Evolutionary conservation across 176 grass and related monocot genomes (phyloP), one percentile per base, ranked within the genome.

Genomic region (Neostapfia colusana): DNA sequence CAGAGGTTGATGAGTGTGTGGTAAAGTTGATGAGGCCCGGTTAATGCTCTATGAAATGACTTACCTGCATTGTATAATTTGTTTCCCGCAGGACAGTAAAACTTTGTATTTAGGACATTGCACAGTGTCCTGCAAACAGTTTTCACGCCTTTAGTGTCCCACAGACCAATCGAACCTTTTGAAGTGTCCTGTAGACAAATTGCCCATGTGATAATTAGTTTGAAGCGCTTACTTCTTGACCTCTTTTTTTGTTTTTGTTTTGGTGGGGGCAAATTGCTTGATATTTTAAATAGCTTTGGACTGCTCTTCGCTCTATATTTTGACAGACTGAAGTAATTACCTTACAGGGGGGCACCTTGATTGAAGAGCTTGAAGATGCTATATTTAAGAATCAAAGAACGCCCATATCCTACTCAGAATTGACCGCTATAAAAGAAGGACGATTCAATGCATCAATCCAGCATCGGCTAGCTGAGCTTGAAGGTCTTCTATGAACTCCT

Each of bases 361-460:
- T 90, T 76, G 80, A 88, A 86, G 91, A 95, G 54, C 82, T 99
- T 73, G 95, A 90, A 79, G 92, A 90, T 87, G 89, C 89, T 37
- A 74, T 99, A 65, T 79, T 84, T 65, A 86, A 64, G 34, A 86
- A 90, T 65, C 77, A 95, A 78, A 70, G 56, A 59, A 69, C 51
- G 10, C 76, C 62, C 38, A 81, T 85, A 80, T 91, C 95, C 43
- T 92, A 72, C 85, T 95, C 83, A 77, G 85, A 81, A 59, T 85
- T 99, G 67, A 73, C 67, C 43, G 75, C 84, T 81, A 41, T 89
- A 45, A 87, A 87, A 85, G 91, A 95, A 86, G 90, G 74, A 10
- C 87, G 95, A 72, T 90, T 90, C 83, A 88, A 88, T 65, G 70
- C 87, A 69, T 87, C 84, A 48, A 92, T 99, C 50, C 87, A 99